Evolutionary conservation across 345 rosid genomes (phyloP), one percentile per base, ranked within the genome.

Genomic region (Gossypium raimondii): DNA sequence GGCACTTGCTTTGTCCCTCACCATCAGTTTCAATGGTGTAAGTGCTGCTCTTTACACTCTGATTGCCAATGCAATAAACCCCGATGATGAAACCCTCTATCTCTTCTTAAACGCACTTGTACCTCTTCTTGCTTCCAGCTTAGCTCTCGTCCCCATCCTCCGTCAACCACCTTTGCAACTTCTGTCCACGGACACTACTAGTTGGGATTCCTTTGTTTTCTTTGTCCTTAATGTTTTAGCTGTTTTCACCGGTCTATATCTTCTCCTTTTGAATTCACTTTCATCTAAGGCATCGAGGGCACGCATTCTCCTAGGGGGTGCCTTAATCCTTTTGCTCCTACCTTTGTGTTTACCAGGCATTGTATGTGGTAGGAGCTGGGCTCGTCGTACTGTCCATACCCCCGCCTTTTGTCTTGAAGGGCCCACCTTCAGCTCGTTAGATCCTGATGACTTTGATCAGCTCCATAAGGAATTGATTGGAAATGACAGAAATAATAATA

Each of bases 11-110:
- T 77, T 91, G 11, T 89, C 98, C 75, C 89, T 93, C 20, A 83
- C 90, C 56, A 87, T 86, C 67, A 85, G 95, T 76, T 93, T 87
- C 83, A 88, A 88, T 70, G 97, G 97, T 10, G 82, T 93, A 41
- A 89, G 82, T 68, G 97, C 97, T 29, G 97, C 94, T 0, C 75
- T 93, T 34, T 93, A 91, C 81, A 85, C 89, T 3, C 89, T 93
- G 29, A 74, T 85, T 20, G 89, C 90, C 84, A 87, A 86, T 75
- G 86, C 97, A 5, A 84, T 89, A 34, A 48, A 85, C 78, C 81
- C 88, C 2, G 41, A 68, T 0, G 70, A 83, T 7, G 82, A 85
- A 52, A 80, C 86, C 60, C 45, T 91, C 27, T 93, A 88, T 74
- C 93, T 88, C 59, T 80, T 91, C 64, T 72, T 87, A 60, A 93